Evolutionary conservation across 1,284 basidiomycete genomes (phyloP), one percentile per base, ranked within the genome.

Genomic region (Pascua guehoae): DNA sequence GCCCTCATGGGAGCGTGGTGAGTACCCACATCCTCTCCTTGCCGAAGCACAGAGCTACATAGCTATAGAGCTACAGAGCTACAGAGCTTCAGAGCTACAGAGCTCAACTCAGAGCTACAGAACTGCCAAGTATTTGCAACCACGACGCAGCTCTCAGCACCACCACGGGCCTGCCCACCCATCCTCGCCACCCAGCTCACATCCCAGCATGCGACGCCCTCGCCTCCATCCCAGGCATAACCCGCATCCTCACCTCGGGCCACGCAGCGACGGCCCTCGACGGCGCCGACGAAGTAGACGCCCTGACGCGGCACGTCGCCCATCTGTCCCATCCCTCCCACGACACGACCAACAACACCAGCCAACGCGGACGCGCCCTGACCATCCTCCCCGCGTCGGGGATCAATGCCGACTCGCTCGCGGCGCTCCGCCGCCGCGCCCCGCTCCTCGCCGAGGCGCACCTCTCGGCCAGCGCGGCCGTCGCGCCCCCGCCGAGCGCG

Each of bases 191-290:
- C n/a, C n/a, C n/a, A n/a, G n/a, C n/a, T n/a, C n/a, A n/a, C n/a
- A n/a, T n/a, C n/a, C n/a, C 49, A 88, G 88, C 86, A 40, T 77
- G 85, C 56, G 68, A 72, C 24, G 80, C 81, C 54, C 76, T 89
- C 37, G 77, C 78, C 42, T 74, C 73, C 36, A 84, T 90, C 39
- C 76, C 79, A 18, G 85, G 86, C 4, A 80, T 91, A 45, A 85
- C 84, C 12, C 83, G 88, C 37, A 83, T 91, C 60, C 73, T 91
- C 48, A 89, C 89, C 12, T 89, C 88, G 87, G 70, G 68, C 5
- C 64, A 61, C 53, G 78, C 56, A 4, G 12, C n/a, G 0, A 64
- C 59, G 5, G 66, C 63, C 0, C 48, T 59, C 12, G 58, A 64
- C 16, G 64, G 62, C 12, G 37, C 52, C 9, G 24, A 46, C 10